Conservation (phyloP, 2,329 filamentous ascomycete genomes). For the Lecanicillium sp. region DNA sequence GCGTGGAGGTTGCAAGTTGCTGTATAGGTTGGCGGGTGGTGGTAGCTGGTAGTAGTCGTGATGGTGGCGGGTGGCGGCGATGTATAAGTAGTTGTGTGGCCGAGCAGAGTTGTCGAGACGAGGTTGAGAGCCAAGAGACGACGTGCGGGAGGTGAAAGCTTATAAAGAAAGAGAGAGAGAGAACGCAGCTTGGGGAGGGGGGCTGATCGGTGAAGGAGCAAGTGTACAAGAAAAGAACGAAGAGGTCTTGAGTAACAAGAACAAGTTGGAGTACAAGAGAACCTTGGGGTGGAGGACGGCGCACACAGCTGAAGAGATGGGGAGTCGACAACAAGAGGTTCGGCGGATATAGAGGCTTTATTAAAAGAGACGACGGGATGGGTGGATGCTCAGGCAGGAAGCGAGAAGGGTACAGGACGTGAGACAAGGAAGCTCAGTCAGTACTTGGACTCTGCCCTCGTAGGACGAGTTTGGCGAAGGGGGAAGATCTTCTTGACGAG, state of each 20-base stretch:
- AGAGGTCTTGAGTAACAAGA: not conserved
- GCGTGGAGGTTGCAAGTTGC: not conserved
- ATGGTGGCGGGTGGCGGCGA: too few relatives aligned
- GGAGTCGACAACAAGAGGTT: slow-evolving; percentile 1
- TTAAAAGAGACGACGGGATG: slow-evolving; percentile 11
- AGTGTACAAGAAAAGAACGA: slow-evolving; percentile 7
- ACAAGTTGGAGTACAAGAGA: slow-evolving; percentile 9
- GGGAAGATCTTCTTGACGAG: slow-evolving; percentile 22
- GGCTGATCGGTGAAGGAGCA: not conserved
- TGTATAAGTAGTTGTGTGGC: too few relatives aligned
- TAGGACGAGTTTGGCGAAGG: slow-evolving; percentile 30
- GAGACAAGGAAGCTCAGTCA: slow-evolving; percentile 13
- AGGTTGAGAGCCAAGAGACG: not conserved
- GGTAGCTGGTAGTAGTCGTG: too few relatives aligned
- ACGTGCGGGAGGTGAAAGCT: not conserved
- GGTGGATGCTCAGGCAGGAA: not conserved
- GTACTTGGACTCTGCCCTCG: slow-evolving; percentile 25
- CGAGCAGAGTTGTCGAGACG: too few relatives aligned
- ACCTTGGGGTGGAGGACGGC: not conserved
- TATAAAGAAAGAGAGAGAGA: slow-evolving; percentile 2
- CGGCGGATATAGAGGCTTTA: slow-evolving; percentile 10
- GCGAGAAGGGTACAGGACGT: slow-evolving; percentile 11
- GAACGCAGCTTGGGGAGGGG: too few relatives aligned
- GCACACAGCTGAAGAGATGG: not conserved
- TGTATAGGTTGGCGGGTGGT: too few relatives aligned